These are phyloP conservation scores for Polytrichum commune DNA, from an alignment of 225 moss, liverwort and hornwort species.

Conservation along the genomic window DNA sequence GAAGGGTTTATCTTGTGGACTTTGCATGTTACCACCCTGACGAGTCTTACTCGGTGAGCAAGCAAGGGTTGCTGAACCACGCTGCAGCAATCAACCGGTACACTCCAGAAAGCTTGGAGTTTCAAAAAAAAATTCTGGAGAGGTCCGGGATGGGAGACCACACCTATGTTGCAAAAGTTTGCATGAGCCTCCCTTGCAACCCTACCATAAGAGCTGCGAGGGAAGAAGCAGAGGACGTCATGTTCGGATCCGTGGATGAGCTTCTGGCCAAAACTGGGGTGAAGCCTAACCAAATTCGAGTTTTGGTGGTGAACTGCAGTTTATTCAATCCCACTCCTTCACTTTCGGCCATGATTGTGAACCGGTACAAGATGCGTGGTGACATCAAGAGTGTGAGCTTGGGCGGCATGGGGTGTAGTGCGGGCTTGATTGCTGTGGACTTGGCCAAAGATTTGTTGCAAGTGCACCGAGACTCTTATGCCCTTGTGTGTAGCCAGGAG, in stretches of 20 bases:
- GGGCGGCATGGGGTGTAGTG: conserved; percentile 62
- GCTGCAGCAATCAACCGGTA: conserved; percentile 33
- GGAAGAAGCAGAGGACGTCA: conserved; percentile 20
- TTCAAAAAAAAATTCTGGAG: conserved; percentile 50
- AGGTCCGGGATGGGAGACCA: conserved; percentile 44
- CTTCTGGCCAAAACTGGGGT: conserved; percentile 42
- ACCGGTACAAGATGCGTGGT: conserved; percentile 58
- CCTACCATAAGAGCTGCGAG: conserved; percentile 13
- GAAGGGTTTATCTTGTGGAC: conserved; percentile 43
- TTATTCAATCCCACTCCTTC: conserved; percentile 55
- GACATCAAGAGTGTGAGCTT: conserved; percentile 41
- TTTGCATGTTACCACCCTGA: conserved; percentile 48
- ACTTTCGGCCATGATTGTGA: conserved; percentile 56
- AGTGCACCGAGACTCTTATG: conserved; percentile 40
- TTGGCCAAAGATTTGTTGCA: conserved; percentile 39
- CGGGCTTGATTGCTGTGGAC: conserved; percentile 41
- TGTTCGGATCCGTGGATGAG: conserved; percentile 44
- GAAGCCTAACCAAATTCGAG: conserved; percentile 37
- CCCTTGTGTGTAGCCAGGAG: conserved; percentile 54
- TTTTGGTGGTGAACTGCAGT: conserved; percentile 46
- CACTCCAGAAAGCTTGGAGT: conserved; percentile 24
- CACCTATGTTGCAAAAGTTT: conserved; percentile 10
- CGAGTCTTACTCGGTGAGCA: conserved; percentile 1
- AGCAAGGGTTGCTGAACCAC: conserved; percentile 25
- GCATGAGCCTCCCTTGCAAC: conserved; percentile 13